Base-by-base conservation (phyloP, 2,329 filamentous ascomycete genomes). In the Didymella sp. region DNA sequence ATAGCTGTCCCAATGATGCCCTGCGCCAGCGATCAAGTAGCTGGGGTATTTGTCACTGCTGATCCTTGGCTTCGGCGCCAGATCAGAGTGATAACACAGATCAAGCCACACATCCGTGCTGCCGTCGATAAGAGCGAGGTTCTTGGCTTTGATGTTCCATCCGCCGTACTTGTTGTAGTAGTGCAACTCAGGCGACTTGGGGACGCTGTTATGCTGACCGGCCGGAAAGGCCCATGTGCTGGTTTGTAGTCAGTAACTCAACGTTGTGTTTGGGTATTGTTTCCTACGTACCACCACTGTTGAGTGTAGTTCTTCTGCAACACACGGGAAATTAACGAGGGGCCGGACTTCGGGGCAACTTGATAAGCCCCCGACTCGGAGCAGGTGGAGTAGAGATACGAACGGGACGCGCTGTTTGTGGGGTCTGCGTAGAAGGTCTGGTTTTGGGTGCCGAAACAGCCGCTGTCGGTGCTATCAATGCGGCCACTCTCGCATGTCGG, bases 51-150 rank as follows among this genome's bases (percentile, higher is more conserved):
- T 72, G 52, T 82, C 77, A 0, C 76, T 75, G 8, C 73, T 74
- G 4, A 73, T 67, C 6, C 76, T 68, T 5, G 63, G 56, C 40
- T 70, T 69, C 5, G 77, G 72, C 3, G 78, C 79, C 13, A 77
- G 63, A 40, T 76, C 72, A 0, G 80, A 81, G 56, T 84, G 82
- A 59, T 82, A 84, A 64, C 80, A 82, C 3, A 83, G 60, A 45
- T 81, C 81, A 4, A 81, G 73, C 82, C 82, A 85, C 9, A 82
- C 80, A 61, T 85, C 82, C 47, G 77, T 76, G 60, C 78, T 75
- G 9, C 82, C 82, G 58, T 84, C 82, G 50, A 84, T 82, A 31
- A 83, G 77, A 4, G 81, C 81, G 1, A 84, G 72, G 3, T 82
- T 74, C 33, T 79, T 74, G 6, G 81, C 81, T 17, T 73, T 70